Percentiles rank a stretch among this genome's conserved stretches.
phyloP scores from a whole-genome alignment of 2,329 filamentous ascomycete species.

The Leptodontidium sp. region DNA sequence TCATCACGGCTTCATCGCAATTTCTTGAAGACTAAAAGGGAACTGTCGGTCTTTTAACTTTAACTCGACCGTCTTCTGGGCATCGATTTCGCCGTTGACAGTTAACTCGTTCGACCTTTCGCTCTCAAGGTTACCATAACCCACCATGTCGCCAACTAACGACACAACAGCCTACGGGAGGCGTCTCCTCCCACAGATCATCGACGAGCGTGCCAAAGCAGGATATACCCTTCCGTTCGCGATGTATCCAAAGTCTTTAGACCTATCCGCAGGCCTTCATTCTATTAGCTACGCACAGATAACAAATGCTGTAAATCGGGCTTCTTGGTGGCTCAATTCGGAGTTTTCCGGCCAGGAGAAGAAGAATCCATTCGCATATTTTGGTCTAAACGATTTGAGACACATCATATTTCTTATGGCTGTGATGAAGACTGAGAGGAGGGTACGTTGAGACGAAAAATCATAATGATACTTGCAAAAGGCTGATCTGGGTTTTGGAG shows the following conservation, averaged over 20 bases:
- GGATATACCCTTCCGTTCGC: constrained; percentile 26
- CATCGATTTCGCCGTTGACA: too few species aligned
- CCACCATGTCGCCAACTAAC: constrained; percentile 5
- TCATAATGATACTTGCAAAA: neutral
- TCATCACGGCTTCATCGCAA: too few species aligned
- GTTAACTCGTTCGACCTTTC: too few species aligned
- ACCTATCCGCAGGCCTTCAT: constrained; percentile 19
- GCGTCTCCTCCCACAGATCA: constrained; percentile 26
- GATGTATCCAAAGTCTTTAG: constrained; percentile 21
- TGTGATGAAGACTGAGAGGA: constrained; percentile 47
- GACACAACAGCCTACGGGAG: constrained; percentile 18
- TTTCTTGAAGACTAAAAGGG: too few species aligned
- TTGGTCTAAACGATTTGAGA: constrained; percentile 50
- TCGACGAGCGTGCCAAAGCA: constrained; percentile 27
- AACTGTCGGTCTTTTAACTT: too few species aligned
- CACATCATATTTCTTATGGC: constrained; percentile 38
- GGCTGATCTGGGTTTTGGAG: constrained; percentile 33
- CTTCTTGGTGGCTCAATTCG: constrained; percentile 37
- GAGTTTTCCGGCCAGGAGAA: constrained; percentile 23
- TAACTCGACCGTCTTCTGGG: too few species aligned
- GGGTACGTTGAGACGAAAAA: constrained; percentile 38
- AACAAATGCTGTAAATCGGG: constrained; percentile 39
- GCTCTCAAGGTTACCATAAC: neutral
- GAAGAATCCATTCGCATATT: constrained; percentile 52
- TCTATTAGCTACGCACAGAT: constrained; percentile 22